Evolutionary conservation across 192 early-diverging fungal genomes (phyloP), one percentile per base, ranked within the genome.

Genomic region (Rhizophagus clarus): DNA sequence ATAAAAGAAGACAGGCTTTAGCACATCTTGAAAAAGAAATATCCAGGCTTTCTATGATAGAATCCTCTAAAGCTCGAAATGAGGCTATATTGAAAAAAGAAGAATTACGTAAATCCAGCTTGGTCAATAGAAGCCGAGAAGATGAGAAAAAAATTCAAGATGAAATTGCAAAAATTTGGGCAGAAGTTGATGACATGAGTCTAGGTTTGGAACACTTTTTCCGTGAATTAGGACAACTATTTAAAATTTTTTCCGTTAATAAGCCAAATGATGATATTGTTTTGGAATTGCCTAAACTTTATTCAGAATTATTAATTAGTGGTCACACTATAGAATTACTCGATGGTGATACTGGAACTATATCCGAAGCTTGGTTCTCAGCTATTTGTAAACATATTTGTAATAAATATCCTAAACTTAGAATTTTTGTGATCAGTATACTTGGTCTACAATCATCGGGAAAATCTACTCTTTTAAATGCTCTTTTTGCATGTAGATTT

Each of bases 401-500:
- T 67, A 63, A 32, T 15, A n/a, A 28, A 22, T 77, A 17, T 49
- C 62, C 76, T 28, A 77, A 34, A 8, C 76, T 77, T 12, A 22
- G 62, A 68, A 29, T 77, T 28, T 77, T 77, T 1, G 63, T 77
- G 34, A 45, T 77, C 63, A 69, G 26, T 6, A 77, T 77, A 42
- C 76, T 77, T 47, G 76, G 76, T 3, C n/a, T 77, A 11, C 76
- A 77, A 20, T 77, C 76, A 66, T 68, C 76, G 7, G 76, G 76
- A 67, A 77, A 77, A 24, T 77, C 76, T 2, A 77, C 76, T 62
- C 61, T 77, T 1, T 47, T 77, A 62, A 77, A 77, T 32, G 76
- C 62, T 68, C 76, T 77, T 24, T 77, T 77, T 34, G 76, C 76
- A 26, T 77, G 76, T 68, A 40, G 63, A 68, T 77, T 77, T 63